Conservation (phyloP, 495 filamentous ascomycete species). For the Echria macrotheca region DNA sequence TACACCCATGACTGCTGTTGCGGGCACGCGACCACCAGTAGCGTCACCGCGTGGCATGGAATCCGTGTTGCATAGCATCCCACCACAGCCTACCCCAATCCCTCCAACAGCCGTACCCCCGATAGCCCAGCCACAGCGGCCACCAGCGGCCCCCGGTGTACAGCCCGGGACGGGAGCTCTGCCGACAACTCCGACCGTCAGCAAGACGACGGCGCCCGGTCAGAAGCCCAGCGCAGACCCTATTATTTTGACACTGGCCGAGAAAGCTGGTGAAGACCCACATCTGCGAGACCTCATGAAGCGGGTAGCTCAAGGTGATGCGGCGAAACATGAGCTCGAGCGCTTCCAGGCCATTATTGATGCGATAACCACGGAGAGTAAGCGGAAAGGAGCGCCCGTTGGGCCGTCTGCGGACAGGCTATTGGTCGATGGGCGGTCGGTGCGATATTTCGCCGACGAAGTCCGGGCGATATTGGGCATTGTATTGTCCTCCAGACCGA, state of each 20-base stretch:
- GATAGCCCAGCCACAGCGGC: slow-evolving; percentile 4
- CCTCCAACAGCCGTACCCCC: neutral
- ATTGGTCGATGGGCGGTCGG: slow-evolving; percentile 38
- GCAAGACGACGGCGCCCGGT: slow-evolving; percentile 22
- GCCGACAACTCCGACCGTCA: slow-evolving; percentile 23
- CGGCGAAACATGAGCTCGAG: slow-evolving; percentile 70
- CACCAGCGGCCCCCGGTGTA: slow-evolving; percentile 3
- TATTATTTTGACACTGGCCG: slow-evolving; percentile 90
- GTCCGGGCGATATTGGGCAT: slow-evolving; percentile 44
- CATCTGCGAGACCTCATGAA: slow-evolving; percentile 95
- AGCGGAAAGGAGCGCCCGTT: slow-evolving; percentile 34
- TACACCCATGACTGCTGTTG: slow-evolving; percentile 30
- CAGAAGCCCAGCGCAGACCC: slow-evolving; percentile 63
- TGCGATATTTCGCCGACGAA: slow-evolving; percentile 46
- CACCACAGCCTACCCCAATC: slow-evolving; percentile 8
- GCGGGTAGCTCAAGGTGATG: slow-evolving; percentile 83
- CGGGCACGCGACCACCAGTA: slow-evolving; percentile 14
- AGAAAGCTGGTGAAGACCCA: slow-evolving; percentile 76
- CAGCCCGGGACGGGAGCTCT: slow-evolving; percentile 5
- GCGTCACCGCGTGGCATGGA: slow-evolving; percentile 30
- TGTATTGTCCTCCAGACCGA: slow-evolving; percentile 39
- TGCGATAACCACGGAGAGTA: slow-evolving; percentile 62
- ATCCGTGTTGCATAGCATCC: slow-evolving; percentile 18
- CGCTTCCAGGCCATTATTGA: slow-evolving; percentile 92
- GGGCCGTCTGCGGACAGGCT: slow-evolving; percentile 41